phyloP scores from a whole-genome alignment of 768 basidiomycete genomes.

The Psilocybe azurescens region DNA sequence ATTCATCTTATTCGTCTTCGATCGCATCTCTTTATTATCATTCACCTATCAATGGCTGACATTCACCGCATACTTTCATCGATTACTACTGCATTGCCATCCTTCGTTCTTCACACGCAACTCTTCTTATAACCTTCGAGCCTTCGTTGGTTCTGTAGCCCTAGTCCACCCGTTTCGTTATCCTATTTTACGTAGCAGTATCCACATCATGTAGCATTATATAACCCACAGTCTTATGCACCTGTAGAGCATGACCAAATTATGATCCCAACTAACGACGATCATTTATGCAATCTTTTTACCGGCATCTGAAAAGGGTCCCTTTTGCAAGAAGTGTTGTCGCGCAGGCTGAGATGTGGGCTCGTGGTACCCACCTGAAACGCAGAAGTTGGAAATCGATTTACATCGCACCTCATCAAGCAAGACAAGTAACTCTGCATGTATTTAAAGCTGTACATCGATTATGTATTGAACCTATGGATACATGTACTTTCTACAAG shows the following conservation, averaged over 20 bases:
- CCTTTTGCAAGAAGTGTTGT: not conserved
- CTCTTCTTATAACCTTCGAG: constrained; percentile 18
- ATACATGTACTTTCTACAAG: constrained; percentile 12
- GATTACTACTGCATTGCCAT: constrained; percentile 15
- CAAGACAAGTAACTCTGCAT: not conserved
- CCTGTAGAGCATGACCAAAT: constrained; percentile 10
- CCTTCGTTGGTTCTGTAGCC: constrained; percentile 27
- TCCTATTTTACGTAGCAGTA: constrained; percentile 6
- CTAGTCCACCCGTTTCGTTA: constrained; percentile 18
- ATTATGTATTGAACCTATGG: constrained; percentile 13
- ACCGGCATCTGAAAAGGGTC: not conserved
- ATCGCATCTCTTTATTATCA: constrained; percentile 16
- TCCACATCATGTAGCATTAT: constrained; percentile 25
- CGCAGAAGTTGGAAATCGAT: not conserved
- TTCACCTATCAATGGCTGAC: constrained; percentile 13
- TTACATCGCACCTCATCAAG: not conserved
- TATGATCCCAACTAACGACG: constrained; percentile 13
- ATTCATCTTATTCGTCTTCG: constrained; percentile 13
- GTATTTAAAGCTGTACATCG: not conserved
- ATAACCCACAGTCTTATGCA: constrained; percentile 1
- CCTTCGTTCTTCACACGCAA: constrained; percentile 12
- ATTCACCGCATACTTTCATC: constrained; percentile 10
- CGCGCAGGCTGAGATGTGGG: not conserved
- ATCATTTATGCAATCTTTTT: constrained; percentile 4
- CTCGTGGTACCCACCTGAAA: not conserved